Conservation (phyloP, 306 rosid species). For the Alnus rubra region DNA sequence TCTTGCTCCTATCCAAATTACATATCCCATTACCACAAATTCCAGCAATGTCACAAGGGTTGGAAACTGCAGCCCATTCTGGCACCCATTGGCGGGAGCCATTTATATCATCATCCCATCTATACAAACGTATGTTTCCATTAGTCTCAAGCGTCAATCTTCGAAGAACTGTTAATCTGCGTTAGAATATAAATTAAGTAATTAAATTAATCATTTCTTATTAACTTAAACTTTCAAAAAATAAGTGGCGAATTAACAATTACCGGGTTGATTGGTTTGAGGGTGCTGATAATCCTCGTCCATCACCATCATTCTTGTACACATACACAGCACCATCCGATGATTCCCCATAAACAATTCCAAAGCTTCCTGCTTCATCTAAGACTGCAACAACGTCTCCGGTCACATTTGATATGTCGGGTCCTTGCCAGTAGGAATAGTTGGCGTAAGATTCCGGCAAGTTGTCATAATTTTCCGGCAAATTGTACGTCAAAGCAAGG, state of each 20-base stretch:
- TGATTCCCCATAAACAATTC: conserved; percentile 83
- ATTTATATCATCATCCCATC: conserved; percentile 80
- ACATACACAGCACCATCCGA: conserved; percentile 85
- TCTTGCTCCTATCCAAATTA: conserved; percentile 59
- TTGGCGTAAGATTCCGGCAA: conserved; percentile 58
- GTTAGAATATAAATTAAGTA: too few relatives aligned
- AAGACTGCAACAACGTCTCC: conserved; percentile 82
- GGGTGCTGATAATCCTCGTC: conserved; percentile 61
- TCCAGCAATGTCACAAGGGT: conserved; percentile 90
- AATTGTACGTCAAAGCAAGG: conserved; percentile 76
- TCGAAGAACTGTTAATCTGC: conserved; percentile 42
- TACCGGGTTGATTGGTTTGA: conserved; percentile 41
- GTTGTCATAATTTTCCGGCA: conserved; percentile 49
- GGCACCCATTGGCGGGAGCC: conserved; percentile 91
- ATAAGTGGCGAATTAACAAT: not conserved
- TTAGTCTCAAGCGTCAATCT: conserved; percentile 67
- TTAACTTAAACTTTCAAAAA: too few relatives aligned
- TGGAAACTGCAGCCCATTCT: conserved; percentile 93
- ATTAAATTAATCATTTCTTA: too few relatives aligned
- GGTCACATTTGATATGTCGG: conserved; percentile 82
- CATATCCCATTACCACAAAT: conserved; percentile 90
- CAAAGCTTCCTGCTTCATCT: conserved; percentile 83
- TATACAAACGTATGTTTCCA: conserved; percentile 74
- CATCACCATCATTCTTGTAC: conserved; percentile 69
- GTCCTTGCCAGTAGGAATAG: conserved; percentile 85